Evolutionary conservation across 1,284 basidiomycete species (phyloP).

Genomic region (Cutaneotrichosporon curvatum): DNA sequence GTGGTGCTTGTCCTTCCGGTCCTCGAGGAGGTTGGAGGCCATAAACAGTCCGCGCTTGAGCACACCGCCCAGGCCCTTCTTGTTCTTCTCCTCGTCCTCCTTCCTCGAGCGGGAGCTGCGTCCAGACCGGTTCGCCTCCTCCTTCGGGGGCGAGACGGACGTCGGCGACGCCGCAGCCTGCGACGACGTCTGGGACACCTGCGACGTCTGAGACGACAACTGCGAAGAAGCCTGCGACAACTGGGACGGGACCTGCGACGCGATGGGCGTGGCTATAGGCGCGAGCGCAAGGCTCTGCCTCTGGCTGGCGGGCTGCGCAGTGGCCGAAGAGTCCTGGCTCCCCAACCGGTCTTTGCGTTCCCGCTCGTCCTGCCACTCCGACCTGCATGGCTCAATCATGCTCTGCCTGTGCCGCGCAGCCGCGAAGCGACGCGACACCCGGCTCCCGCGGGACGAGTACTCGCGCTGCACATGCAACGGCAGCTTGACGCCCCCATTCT

Average conservation of each 20-base stretch:
- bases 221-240: not conserved
- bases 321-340: conserved; percentile 14
- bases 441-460: conserved; percentile 6
- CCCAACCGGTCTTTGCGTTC: conserved; percentile 8
- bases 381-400: not conserved
- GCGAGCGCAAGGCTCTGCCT: not conserved
- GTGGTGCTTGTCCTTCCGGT: conserved; percentile 24
- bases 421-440: conserved; percentile 11
- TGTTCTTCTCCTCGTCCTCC: conserved; percentile 26
- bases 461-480: conserved; percentile 16
- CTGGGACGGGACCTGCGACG: too few species aligned
- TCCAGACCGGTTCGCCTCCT: conserved; percentile 7
- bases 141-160: conserved; percentile 4
- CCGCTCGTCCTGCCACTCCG: not conserved
- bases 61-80: conserved; percentile 21
- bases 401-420: conserved; percentile 15
- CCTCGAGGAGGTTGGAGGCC: conserved; percentile 26
- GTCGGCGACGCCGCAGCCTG: not conserved
- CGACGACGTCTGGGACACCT: not conserved
- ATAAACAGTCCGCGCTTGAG: conserved; percentile 41
- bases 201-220: too few species aligned
- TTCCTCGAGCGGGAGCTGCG: conserved; percentile 4
- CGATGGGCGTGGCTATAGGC: too few species aligned
- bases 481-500: conserved; percentile 42
- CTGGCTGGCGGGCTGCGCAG: not conserved